Base-by-base conservation (phyloP, 495 filamentous ascomycete genomes). In the Schizothecium vesticola region DNA sequence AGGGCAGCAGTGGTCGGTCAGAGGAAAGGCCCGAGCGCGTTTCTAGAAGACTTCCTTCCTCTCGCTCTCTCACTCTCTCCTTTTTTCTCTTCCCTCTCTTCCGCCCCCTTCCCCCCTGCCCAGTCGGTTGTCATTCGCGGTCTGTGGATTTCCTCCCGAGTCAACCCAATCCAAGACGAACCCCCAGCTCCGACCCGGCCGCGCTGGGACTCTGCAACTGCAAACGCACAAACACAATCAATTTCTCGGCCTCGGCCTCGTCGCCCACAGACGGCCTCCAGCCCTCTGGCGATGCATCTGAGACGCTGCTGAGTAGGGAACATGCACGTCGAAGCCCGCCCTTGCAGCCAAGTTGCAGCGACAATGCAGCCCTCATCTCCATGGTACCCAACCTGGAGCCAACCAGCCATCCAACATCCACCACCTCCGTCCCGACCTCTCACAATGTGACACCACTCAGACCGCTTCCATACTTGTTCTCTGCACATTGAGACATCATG, bases 41-140 rank as follows among this genome's bases (percentile, higher is more conserved):
- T 72, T 72, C 70, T 72, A 72, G 70, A 72, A 72, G 63, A 36
- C 57, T 66, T 68, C 70, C 60, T 28, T 22, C n/a, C 69, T 66
- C 64, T 67, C 59, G 57, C 61, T 56, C 33, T 33, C 29, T 33
- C 29, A n/a, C n/a, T n/a, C n/a, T n/a, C n/a, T n/a, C 25, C 12
- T 8, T 61, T 61, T 61, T 61, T 19, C 25, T 51, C 43, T 51
- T 51, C 19, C n/a, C n/a, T n/a, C 43, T 8, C 16, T n/a, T 51
- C 19, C 2, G 13, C 2, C 16, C 43, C 43, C 43, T n/a, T 51
- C n/a, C n/a, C 43, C 43, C 43, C 43, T 51, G 43, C 2, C 43
- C 31, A 33, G 19, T n/a, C 7, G 36, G 16, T 51, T n/a, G 43
- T 51, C 19, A 16, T 51, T 51, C n/a, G 43, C 43, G 6, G 43